Percentiles rank a stretch among this genome's conserved stretches.
phyloP scores from a whole-genome alignment of 2,329 filamentous ascomycete genomes.

The Dactylellina cionopaga region DNA sequence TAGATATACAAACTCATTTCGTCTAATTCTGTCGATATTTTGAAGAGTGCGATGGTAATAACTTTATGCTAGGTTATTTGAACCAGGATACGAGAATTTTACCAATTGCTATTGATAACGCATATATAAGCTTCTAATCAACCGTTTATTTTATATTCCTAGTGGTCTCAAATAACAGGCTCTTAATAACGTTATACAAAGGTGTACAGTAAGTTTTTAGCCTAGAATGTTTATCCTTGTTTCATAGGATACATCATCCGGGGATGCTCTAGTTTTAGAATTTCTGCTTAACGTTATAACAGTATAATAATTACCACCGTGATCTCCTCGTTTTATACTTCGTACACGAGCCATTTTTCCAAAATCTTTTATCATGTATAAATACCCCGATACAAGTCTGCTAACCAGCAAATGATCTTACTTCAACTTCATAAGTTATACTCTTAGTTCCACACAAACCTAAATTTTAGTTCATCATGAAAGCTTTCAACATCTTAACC shows the following conservation, averaged over 20 bases:
- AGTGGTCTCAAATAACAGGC: background rate
- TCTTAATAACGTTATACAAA: conserved; percentile 23
- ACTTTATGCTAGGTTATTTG: too few relatives aligned
- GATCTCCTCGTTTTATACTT: too few relatives aligned
- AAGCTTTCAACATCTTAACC: conserved; percentile 11
- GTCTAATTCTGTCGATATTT: too few relatives aligned
- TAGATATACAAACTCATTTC: too few relatives aligned
- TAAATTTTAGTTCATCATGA: conserved; percentile 19
- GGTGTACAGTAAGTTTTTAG: conserved; percentile 27
- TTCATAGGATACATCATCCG: conserved; percentile 13
- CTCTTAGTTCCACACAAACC: background rate
- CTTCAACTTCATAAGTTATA: conserved; percentile 2
- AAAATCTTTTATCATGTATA: conserved; percentile 26
- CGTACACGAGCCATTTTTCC: background rate
- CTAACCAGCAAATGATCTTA: conserved; percentile 1
- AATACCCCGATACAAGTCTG: conserved; percentile 11
- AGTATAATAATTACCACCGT: conserved; percentile 7
- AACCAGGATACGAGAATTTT: too few relatives aligned
- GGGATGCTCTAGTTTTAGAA: too few relatives aligned
- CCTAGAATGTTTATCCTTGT: conserved; percentile 5
- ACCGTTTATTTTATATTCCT: conserved; percentile 27
- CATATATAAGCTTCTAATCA: conserved; percentile 22
- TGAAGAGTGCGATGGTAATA: too few relatives aligned
- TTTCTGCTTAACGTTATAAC: conserved; percentile 38
- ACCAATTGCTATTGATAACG: too few relatives aligned